Evolutionary conservation across 2,329 filamentous ascomycete species (phyloP).

Genomic region (Exophiala sideris): DNA sequence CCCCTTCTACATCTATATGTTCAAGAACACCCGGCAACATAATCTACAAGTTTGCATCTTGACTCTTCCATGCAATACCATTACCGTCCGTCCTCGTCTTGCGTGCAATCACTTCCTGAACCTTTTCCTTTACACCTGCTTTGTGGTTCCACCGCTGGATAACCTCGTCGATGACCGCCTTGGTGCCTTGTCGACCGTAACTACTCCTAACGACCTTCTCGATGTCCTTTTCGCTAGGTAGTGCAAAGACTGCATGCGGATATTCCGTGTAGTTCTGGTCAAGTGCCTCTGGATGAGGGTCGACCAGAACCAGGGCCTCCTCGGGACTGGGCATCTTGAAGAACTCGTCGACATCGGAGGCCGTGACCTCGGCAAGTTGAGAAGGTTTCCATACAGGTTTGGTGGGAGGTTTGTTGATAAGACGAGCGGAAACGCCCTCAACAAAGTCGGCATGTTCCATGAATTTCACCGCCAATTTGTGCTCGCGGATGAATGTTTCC

Average conservation of each 20-base stretch:
- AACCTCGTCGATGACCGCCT: constrained; percentile 63
- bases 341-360: constrained; percentile 63
- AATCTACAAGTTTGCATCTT: constrained; percentile 15
- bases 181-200: constrained; percentile 46
- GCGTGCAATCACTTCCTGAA: constrained; percentile 64
- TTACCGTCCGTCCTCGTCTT: constrained; percentile 53
- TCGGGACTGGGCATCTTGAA: constrained; percentile 54
- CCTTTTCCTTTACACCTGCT: constrained; percentile 66
- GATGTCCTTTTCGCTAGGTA: constrained; percentile 66
- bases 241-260: constrained; percentile 64
- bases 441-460: constrained; percentile 90
- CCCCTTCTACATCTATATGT: not conserved
- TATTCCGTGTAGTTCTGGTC: constrained; percentile 65
- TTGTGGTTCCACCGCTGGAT: constrained; percentile 59
- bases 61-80: constrained; percentile 30
- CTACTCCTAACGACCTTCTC: constrained; percentile 39
- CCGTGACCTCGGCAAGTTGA: constrained; percentile 63
- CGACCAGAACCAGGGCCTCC: constrained; percentile 59
- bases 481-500: constrained; percentile 80
- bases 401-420: constrained; percentile 66
- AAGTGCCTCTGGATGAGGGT: constrained; percentile 29
- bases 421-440: constrained; percentile 79
- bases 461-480: constrained; percentile 79
- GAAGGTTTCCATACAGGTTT: constrained; percentile 73
- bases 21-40: not conserved